phyloP scores from a whole-genome alignment of 1,284 basidiomycete species.

The Clitocybe nebularis region DNA sequence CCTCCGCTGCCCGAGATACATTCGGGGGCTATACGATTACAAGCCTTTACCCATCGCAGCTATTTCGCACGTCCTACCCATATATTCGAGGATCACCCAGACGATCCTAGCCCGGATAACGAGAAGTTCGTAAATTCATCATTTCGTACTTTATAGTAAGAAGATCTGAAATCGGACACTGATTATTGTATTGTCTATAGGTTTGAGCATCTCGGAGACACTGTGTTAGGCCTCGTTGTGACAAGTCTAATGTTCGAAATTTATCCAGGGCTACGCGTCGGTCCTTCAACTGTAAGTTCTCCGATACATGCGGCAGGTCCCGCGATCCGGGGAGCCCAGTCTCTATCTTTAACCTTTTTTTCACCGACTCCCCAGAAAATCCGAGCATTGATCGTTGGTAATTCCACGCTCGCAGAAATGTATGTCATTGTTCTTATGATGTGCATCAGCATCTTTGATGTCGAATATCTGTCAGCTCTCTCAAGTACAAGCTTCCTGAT shows the following conservation, averaged over 20 bases:
- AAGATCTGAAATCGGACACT: not conserved
- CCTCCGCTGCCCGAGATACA: conserved; percentile 52
- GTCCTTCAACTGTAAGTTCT: conserved; percentile 62
- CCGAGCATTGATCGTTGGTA: conserved; percentile 65
- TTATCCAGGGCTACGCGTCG: conserved; percentile 68
- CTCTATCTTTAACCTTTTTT: conserved; percentile 6
- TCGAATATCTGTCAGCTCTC: conserved; percentile 39
- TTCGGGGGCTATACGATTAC: conserved; percentile 36
- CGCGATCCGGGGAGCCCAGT: conserved; percentile 11
- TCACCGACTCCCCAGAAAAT: conserved; percentile 62
- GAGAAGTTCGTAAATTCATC: conserved; percentile 65
- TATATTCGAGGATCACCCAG: conserved; percentile 65
- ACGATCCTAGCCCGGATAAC: conserved; percentile 73
- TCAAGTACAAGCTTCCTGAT: conserved; percentile 58
- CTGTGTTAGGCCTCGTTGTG: conserved; percentile 62
- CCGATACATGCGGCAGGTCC: conserved; percentile 13
- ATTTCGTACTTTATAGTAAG: not conserved
- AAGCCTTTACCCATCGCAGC: conserved; percentile 73
- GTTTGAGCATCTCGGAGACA: conserved; percentile 70
- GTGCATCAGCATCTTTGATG: conserved; percentile 2
- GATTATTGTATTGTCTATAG: conserved; percentile 34
- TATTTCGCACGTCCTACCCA: conserved; percentile 62
- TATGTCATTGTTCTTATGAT: conserved; percentile 27
- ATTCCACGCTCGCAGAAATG: conserved; percentile 68
- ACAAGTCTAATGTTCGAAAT: conserved; percentile 57